Evolutionary conservation across 192 early-diverging fungal species (phyloP).

Genomic region (Nowakowskiella sp.): DNA sequence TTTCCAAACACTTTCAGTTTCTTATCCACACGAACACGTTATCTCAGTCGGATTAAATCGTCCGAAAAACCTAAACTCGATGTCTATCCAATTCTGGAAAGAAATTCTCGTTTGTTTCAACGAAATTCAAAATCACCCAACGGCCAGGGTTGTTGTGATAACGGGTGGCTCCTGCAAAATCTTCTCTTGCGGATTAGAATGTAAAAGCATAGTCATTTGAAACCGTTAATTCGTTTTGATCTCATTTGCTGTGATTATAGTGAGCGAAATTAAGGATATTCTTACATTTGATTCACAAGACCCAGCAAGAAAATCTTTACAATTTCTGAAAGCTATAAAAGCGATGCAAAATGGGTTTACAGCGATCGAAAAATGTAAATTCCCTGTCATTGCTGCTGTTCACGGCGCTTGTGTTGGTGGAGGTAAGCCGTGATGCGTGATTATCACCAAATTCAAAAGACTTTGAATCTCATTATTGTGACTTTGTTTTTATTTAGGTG

Average conservation of each 20-base stretch:
- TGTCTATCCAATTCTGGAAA: slow-evolving; percentile 52
- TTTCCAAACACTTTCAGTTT: too few species aligned
- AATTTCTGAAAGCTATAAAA: slow-evolving; percentile 19
- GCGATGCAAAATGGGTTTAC: slow-evolving; percentile 45
- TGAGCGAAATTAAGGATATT: slow-evolving; percentile 9
- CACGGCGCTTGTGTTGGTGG: slow-evolving; percentile 81
- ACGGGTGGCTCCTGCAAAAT: slow-evolving; percentile 56
- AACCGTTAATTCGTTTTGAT: background rate
- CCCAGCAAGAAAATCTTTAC: slow-evolving; percentile 26
- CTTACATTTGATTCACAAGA: slow-evolving; percentile 13
- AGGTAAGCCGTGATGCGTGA: slow-evolving; percentile 11
- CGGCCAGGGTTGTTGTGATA: slow-evolving; percentile 70
- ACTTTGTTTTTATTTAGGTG: slow-evolving; percentile 63
- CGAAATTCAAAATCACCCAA: slow-evolving; percentile 46
- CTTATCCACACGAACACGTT: too few species aligned
- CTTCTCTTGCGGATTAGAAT: slow-evolving; percentile 90
- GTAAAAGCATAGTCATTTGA: slow-evolving; percentile 34
- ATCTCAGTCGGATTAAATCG: slow-evolving; percentile 77
- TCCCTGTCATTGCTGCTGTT: slow-evolving; percentile 83
- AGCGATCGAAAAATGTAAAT: slow-evolving; percentile 73
- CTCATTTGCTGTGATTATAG: slow-evolving; percentile 1
- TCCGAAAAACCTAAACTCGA: slow-evolving; percentile 75
- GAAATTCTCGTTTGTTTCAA: slow-evolving; percentile 61
- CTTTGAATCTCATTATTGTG: background rate
- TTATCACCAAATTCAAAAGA: background rate